phyloP scores from a whole-genome alignment of 768 basidiomycete species.

The Xerocomellus intermedius region DNA sequence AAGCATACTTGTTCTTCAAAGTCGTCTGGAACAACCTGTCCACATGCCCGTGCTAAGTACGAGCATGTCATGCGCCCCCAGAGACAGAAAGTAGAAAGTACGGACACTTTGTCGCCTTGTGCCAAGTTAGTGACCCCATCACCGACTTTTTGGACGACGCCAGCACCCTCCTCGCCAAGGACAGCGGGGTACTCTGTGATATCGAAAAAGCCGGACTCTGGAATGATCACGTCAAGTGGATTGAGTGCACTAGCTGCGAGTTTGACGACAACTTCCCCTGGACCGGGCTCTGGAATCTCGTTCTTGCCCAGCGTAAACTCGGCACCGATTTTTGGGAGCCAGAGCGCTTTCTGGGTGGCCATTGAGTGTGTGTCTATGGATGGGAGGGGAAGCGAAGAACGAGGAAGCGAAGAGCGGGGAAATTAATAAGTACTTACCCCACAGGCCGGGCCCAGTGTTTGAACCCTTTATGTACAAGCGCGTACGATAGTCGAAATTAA shows the following conservation, averaged over 20 bases:
- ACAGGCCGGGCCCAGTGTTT: too few species aligned
- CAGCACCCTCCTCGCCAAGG: constrained; percentile 37
- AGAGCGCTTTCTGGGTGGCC: constrained; percentile 13
- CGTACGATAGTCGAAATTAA: background rate
- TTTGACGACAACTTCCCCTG: constrained; percentile 42
- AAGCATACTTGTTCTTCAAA: constrained; percentile 4
- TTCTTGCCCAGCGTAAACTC: constrained; percentile 2
- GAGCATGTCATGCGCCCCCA: background rate
- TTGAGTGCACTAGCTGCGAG: constrained; percentile 42
- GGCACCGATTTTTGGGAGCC: constrained; percentile 10
- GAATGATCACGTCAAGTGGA: constrained; percentile 36
- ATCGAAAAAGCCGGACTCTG: background rate
- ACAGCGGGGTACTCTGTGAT: constrained; percentile 36
- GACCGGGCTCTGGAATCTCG: constrained; percentile 35
- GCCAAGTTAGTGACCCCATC: constrained; percentile 31
- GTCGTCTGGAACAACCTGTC: constrained; percentile 6
- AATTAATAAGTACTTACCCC: background rate
- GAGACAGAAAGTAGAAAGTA: background rate
- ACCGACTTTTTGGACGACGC: constrained; percentile 37
- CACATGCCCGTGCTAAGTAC: background rate
- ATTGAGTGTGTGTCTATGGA: background rate
- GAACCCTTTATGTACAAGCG: background rate
- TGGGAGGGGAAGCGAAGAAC: too few species aligned
- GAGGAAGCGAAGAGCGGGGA: too few species aligned
- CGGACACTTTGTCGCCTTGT: constrained; percentile 32